phyloP scores from a whole-genome alignment of 257 asterid species.

The Phtheirospermum japonicum region DNA sequence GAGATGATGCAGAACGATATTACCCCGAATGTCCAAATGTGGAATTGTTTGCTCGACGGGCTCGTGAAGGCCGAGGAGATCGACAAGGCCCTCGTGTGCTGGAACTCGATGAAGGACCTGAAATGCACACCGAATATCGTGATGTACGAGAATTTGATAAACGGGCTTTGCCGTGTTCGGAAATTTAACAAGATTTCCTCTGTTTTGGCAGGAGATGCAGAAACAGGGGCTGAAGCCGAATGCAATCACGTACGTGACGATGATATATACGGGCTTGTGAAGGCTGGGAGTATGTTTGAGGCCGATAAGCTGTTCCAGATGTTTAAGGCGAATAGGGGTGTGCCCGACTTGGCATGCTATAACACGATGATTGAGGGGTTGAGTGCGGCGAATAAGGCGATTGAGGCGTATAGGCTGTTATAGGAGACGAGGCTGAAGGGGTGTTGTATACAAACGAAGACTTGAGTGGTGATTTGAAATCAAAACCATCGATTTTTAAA shows the following conservation, averaged over 20 bases:
- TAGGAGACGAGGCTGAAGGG: too few species aligned
- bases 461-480: too few species aligned
- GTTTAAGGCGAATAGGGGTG: conserved; percentile 76
- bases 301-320: conserved; percentile 68
- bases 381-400: too few species aligned
- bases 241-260: conserved; percentile 63
- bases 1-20: conserved; percentile 85
- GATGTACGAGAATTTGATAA: conserved; percentile 72
- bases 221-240: conserved; percentile 83
- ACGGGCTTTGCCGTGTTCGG: conserved; percentile 76
- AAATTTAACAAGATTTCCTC: conserved; percentile 94
- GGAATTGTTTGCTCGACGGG: conserved; percentile 97
- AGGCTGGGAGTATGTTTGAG: conserved; percentile 79
- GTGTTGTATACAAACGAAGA: too few species aligned
- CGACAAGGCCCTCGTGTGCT: too few species aligned
- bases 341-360: conserved; percentile 90
- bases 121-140: conserved; percentile 60
- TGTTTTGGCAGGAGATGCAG: conserved; percentile 98
- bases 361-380: too few species aligned
- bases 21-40: conserved; percentile 72
- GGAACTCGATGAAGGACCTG: conserved; percentile 86
- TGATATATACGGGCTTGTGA: conserved; percentile 96
- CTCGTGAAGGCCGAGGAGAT: too few species aligned
- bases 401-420: too few species aligned
- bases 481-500: too few species aligned